Conservation (phyloP, 2,329 filamentous ascomycete species). For the Ophiocordyceps camponoti-saundersi region DNA sequence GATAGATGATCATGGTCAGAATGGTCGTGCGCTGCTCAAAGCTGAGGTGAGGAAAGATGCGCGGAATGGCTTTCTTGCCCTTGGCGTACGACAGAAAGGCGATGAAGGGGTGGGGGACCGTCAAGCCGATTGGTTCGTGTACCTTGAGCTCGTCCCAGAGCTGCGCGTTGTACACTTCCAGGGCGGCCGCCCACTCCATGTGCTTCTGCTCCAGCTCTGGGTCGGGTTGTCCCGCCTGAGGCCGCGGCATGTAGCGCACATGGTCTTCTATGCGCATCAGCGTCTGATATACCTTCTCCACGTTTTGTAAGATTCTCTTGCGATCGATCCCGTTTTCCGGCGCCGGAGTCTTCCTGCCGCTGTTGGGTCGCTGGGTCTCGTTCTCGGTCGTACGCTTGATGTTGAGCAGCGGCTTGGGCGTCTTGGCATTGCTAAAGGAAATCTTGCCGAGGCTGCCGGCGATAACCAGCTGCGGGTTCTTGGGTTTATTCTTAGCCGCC, state of each 20-base stretch:
- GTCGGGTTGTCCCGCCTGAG: constrained; percentile 38
- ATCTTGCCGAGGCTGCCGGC: constrained; percentile 96
- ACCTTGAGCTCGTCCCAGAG: constrained; percentile 84
- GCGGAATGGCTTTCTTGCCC: constrained; percentile 88
- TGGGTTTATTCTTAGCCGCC: constrained; percentile 91
- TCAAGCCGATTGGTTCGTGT: constrained; percentile 71
- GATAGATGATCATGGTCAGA: constrained; percentile 86
- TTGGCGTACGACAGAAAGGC: constrained; percentile 88
- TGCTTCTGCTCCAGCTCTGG: constrained; percentile 56
- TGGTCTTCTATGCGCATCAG: constrained; percentile 93
- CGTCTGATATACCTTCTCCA: constrained; percentile 74
- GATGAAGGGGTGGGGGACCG: constrained; percentile 80
- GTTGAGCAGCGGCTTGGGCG: constrained; percentile 83
- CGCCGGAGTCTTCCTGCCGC: constrained; percentile 22
- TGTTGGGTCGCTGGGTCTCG: constrained; percentile 34
- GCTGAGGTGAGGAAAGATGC: constrained; percentile 84
- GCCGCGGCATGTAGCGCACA: constrained; percentile 57
- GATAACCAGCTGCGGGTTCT: constrained; percentile 93
- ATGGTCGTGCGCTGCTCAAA: constrained; percentile 89
- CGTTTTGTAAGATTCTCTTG: constrained; percentile 69
- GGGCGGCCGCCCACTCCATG: constrained; percentile 48
- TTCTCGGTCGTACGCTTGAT: constrained; percentile 73
- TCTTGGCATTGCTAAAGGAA: constrained; percentile 97
- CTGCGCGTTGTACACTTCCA: constrained; percentile 56
- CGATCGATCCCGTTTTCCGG: constrained; percentile 45